Base-by-base conservation (phyloP, 176 grass and related monocot species). In the Pontederia paniculata region DNA sequence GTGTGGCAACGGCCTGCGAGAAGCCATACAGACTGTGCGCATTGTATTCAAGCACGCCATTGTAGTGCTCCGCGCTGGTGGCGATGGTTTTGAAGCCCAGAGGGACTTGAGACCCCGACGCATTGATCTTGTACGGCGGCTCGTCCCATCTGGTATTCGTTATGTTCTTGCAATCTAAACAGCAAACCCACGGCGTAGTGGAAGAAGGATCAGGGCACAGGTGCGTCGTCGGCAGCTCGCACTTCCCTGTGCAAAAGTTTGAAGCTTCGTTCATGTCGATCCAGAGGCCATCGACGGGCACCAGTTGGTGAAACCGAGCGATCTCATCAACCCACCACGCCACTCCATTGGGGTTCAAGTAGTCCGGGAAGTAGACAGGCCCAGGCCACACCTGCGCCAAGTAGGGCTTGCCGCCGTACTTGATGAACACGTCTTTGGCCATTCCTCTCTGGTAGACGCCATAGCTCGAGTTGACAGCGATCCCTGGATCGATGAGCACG, bases 211-310 rank as follows among this genome's bases (percentile, higher is more conserved):
- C 14, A 0, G 86, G 86, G 68, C 91, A 97, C 9, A 10, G 9
- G 31, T 89, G 86, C 0, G 53, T 83, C 21, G 57, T 90, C 9
- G 86, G 91, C 10, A 97, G 67, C 0, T 68, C 70, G 64, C 91
- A 97, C 57, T 97, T 87, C 19, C 91, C 91, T 0, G 82, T 97
- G 47, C 91, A 97, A 50, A 97, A 97, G 55, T 97, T 97, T 20
- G 91, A 97, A 18, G 67, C 91, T 76, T 97, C 91, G 5, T 97
- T 97, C 91, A 97, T 97, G 63, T 97, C 91, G 6, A 97, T 97
- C 91, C 91, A 97, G 9, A 97, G 73, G 37, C 91, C 86, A 9
- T 90, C 86, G 0, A 89, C 86, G 0, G 91, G 86, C 3, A 97
- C 91, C 10, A 97, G 72, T 0, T 90, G 71, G 51, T 97, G 86